These are phyloP conservation scores for Fusarium decemcellulare DNA, from an alignment of 2,329 filamentous ascomycete genomes.

Conservation along the genomic window DNA sequence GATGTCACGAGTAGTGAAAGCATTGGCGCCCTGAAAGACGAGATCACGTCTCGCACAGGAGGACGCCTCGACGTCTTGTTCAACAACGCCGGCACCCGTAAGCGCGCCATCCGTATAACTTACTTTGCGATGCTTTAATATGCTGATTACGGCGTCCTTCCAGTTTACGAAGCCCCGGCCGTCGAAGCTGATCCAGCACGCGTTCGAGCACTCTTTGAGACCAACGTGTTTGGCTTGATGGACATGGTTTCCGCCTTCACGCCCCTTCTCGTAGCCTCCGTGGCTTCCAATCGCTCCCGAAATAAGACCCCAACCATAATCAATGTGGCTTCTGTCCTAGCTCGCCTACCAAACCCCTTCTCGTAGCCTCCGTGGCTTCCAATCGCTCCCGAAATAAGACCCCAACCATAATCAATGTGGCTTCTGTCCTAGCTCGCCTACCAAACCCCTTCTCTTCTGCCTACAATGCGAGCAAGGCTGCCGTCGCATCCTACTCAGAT, in stretches of 20 bases:
- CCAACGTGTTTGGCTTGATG: constrained; percentile 22
- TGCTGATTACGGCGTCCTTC: too few relatives aligned
- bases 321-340: too few relatives aligned
- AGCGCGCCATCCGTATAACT: background rate
- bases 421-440: constrained; percentile 6
- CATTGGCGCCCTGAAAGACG: background rate
- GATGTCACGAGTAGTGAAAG: constrained; percentile 14
- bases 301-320: too few relatives aligned
- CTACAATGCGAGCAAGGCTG: constrained; percentile 28
- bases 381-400: background rate
- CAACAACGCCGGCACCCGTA: constrained; percentile 23
- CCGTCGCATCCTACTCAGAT: constrained; percentile 19
- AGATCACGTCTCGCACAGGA: background rate
- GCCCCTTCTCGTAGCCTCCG: background rate
- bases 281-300: too few relatives aligned
- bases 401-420: constrained; percentile 17
- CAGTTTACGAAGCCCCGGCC: constrained; percentile 27
- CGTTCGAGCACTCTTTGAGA: constrained; percentile 13
- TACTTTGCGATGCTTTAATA: background rate
- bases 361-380: too few relatives aligned
- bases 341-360: too few relatives aligned
- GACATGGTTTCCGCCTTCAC: constrained; percentile 19
- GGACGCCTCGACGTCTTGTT: constrained; percentile 15
- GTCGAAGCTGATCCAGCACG: constrained; percentile 16
- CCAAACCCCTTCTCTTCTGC: constrained; percentile 8